Evolutionary conservation across 345 rosid genomes (phyloP).

Genomic region (Sonneratia caseolaris): DNA sequence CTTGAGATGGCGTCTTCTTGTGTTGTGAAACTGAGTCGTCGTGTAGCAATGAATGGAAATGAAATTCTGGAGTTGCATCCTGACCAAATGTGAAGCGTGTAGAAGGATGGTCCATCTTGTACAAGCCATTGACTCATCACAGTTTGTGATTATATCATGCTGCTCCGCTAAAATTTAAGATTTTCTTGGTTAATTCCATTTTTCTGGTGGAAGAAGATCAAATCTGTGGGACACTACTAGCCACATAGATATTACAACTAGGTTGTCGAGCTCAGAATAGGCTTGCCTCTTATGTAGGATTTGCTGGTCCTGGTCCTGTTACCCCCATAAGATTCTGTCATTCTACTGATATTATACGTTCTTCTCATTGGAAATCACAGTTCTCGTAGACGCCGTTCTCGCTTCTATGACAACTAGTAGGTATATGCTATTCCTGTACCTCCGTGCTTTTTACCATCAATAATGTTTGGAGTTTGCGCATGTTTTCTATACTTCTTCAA

Average conservation of each 20-base stretch:
- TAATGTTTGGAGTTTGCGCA: background rate
- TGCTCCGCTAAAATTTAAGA: too few species aligned
- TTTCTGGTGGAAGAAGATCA: background rate
- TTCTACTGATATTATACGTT: background rate
- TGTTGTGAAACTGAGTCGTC: background rate
- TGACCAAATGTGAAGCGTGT: too few species aligned
- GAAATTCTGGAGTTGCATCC: background rate
- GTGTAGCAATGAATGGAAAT: background rate
- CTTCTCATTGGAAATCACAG: conserved; percentile 28
- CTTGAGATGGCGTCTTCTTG: background rate
- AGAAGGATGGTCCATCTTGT: too few species aligned
- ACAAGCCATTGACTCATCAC: too few species aligned
- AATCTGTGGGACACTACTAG: too few species aligned
- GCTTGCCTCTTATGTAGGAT: background rate
- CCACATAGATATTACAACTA: background rate
- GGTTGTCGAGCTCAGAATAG: background rate
- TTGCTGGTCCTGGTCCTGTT: background rate
- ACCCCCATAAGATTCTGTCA: background rate
- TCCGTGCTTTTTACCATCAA: background rate
- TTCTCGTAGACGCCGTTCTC: conserved; percentile 68
- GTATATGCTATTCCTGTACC: background rate
- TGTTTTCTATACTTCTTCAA: background rate
- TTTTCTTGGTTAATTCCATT: background rate
- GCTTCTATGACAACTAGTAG: conserved; percentile 62
- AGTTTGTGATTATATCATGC: too few species aligned